Conservation (phyloP, 768 basidiomycete species). For the Tephrocybe rancida region DNA sequence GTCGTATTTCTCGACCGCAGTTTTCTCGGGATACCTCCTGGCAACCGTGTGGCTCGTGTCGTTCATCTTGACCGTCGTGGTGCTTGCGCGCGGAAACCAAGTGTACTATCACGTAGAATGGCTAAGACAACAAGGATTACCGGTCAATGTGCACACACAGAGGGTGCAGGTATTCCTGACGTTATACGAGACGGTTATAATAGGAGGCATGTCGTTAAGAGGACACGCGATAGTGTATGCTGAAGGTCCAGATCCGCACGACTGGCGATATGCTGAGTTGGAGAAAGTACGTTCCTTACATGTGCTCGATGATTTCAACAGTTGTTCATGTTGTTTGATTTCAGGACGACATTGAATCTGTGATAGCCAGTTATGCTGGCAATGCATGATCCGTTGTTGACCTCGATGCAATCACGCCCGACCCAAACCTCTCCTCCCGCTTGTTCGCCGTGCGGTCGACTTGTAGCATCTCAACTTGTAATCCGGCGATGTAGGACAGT, state of each 20-base stretch:
- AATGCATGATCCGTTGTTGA: neutral
- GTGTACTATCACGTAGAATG: constrained; percentile 18
- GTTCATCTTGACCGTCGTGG: constrained; percentile 28
- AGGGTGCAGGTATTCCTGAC: constrained; percentile 30
- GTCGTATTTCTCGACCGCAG: constrained; percentile 33
- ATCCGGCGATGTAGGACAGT: too few relatives aligned
- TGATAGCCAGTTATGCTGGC: neutral
- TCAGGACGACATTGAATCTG: constrained; percentile 13
- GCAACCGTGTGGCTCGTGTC: constrained; percentile 32
- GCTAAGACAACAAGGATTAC: constrained; percentile 28
- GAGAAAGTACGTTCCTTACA: constrained; percentile 11
- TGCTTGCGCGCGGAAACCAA: constrained; percentile 20
- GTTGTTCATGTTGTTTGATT: neutral
- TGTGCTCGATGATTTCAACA: neutral
- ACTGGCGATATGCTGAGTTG: constrained; percentile 26
- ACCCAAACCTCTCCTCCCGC: neutral
- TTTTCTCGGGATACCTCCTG: constrained; percentile 32
- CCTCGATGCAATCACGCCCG: neutral
- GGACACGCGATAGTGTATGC: constrained; percentile 30
- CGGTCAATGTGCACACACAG: constrained; percentile 28
- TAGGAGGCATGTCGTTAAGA: constrained; percentile 26
- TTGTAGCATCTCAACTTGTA: too few relatives aligned
- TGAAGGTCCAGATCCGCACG: constrained; percentile 31
- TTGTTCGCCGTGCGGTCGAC: too few relatives aligned
- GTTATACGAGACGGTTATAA: constrained; percentile 23